phyloP scores from a whole-genome alignment of 495 filamentous ascomycete genomes.

The Penicillium verhagenii region DNA sequence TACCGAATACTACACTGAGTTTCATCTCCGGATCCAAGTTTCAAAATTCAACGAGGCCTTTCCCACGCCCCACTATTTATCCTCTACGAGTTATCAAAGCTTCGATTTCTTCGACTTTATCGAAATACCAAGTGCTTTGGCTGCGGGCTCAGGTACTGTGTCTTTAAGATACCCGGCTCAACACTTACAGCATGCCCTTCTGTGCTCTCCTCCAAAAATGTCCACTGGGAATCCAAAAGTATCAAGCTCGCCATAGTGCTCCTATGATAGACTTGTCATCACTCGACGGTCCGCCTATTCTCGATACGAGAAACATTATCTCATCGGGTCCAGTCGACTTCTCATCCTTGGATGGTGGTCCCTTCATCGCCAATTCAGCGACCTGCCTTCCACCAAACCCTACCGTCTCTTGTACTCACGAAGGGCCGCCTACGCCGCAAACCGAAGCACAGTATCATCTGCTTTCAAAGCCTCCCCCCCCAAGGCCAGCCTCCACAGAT shows the following conservation, averaged over 20 bases:
- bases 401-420: slow-evolving; percentile 1
- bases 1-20: not conserved
- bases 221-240: not conserved
- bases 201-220: not conserved
- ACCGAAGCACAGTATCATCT: slow-evolving; percentile 8
- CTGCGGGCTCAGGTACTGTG: not conserved
- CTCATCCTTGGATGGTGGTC: slow-evolving; percentile 10
- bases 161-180: not conserved
- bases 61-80: not conserved
- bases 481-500: slow-evolving; percentile 15
- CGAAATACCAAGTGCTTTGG: not conserved
- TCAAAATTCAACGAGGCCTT: not conserved
- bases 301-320: not conserved
- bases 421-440: slow-evolving; percentile 11
- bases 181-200: not conserved
- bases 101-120: not conserved
- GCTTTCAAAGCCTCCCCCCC: slow-evolving; percentile 17
- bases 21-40: not conserved
- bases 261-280: slow-evolving; percentile 11
- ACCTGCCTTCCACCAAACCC: slow-evolving; percentile 3
- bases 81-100: not conserved
- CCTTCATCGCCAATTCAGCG: slow-evolving; percentile 26
- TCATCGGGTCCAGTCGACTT: not conserved
- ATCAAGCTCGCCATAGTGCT: not conserved
- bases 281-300: slow-evolving; percentile 5